Evolutionary conservation across 1,139 yeast species (phyloP).

Genomic region (Blastobotrys elegans): DNA sequence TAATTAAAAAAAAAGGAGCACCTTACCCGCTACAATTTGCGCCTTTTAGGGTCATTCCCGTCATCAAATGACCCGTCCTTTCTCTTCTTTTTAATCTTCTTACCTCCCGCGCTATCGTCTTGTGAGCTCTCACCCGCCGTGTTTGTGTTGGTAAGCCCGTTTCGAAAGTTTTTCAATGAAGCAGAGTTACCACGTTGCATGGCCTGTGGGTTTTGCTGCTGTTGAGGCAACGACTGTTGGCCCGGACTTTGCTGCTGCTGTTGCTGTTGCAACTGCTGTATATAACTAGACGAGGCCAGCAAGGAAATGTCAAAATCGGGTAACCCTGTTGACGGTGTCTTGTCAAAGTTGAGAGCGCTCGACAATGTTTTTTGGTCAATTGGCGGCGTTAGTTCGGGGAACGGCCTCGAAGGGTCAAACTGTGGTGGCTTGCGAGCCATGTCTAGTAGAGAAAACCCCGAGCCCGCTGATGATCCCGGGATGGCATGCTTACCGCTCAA

Average conservation of each 20-base stretch:
- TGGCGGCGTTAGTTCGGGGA: conserved; percentile 28
- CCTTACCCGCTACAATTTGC: too few relatives aligned
- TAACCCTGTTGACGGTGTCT: conserved; percentile 64
- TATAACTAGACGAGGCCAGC: conserved; percentile 9
- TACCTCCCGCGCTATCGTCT: conserved; percentile 8
- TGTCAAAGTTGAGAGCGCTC: conserved; percentile 56
- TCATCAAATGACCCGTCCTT: conserved; percentile 4
- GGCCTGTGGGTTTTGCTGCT: not conserved
- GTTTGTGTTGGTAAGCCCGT: conserved; percentile 1
- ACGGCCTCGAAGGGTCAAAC: conserved; percentile 21
- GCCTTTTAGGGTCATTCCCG: conserved; percentile 6
- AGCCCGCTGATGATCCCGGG: conserved; percentile 40
- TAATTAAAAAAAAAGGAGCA: too few relatives aligned
- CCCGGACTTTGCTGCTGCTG: conserved; percentile 4
- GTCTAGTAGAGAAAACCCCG: conserved; percentile 30
- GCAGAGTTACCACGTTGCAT: conserved; percentile 1
- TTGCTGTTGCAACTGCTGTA: conserved; percentile 3
- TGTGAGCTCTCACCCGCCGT: conserved; percentile 9
- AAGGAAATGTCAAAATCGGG: conserved; percentile 68
- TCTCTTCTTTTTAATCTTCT: not conserved
- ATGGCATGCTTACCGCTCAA: conserved; percentile 69
- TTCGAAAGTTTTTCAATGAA: conserved; percentile 6
- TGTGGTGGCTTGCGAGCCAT: conserved; percentile 29
- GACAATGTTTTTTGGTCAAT: conserved; percentile 48
- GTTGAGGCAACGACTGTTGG: not conserved